Base-by-base conservation (phyloP, 1,284 basidiomycete genomes). In the Malassezia nana region DNA sequence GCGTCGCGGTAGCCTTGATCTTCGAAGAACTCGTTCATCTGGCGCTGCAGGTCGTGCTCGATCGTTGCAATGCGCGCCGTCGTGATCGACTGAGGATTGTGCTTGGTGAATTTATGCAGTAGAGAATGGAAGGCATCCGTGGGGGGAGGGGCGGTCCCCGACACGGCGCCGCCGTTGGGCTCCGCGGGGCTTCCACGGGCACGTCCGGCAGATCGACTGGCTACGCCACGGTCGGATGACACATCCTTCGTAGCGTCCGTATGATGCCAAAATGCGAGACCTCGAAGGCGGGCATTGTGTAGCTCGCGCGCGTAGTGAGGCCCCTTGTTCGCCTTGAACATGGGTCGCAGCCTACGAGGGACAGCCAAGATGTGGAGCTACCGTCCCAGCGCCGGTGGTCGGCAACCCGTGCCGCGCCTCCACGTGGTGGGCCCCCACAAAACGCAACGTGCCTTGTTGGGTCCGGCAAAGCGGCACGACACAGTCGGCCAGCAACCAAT, bases 61-160 rank as follows among this genome's bases (percentile, higher is more conserved):
- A 60, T 39, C 5, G 50, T 42, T 32, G 60, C 55, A 15, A 59
- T 52, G 55, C 62, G 56, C 35, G 46, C 47, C 4, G 62, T 41
- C 30, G 54, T 46, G 24, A 57, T 38, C 29, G 55, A 48, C 42
- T 64, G 57, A 5, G 71, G 53, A 35, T 75, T 74, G 67, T 74
- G 74, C 60, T 76, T 75, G 42, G 55, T 45, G 45, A 66, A 75
- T 56, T 74, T 74, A 51, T 72, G 63, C 15, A 75, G 50, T 18
- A 38, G 35, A 18, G 35, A 18, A 38, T 38, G 35, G 20, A 38
- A 38, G 18, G 73, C 65, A 55, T 76, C 75, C n/a, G 59, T 41
- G 63, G 72, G 72, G 24, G 62, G 42, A 24, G 42, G 25, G 30
- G 52, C 15, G 54, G 43, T 24, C 35, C 25, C 45, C 40, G 56